These are phyloP conservation scores for Populus ilicifolia DNA, from an alignment of 345 rosid genomes.

Conservation along the genomic window DNA sequence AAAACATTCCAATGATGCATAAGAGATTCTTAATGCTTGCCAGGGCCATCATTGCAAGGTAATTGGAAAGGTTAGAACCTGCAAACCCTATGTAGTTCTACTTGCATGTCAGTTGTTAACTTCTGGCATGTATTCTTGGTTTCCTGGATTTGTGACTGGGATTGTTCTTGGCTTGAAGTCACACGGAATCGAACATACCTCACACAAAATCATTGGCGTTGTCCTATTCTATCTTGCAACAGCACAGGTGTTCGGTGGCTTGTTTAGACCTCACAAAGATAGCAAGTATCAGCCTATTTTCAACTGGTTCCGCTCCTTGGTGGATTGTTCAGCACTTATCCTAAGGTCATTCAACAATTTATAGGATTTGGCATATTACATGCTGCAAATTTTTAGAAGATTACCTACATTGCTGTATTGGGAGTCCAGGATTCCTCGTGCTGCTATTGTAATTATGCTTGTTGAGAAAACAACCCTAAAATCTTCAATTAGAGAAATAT, in stretches of 20 bases:
- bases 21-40: conserved; percentile 27
- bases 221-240: conserved; percentile 19
- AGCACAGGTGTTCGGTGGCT: conserved; percentile 9
- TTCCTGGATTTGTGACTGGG: conserved; percentile 27
- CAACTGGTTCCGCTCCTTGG: conserved; percentile 25
- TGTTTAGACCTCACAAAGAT: conserved; percentile 29
- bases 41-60: conserved; percentile 32
- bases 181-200: neutral
- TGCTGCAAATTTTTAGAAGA: conserved; percentile 2
- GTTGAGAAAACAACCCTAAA: no score
- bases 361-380: conserved; percentile 25
- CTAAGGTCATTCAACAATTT: conserved; percentile 29
- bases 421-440: no score
- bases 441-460: no score
- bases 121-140: conserved; percentile 24
- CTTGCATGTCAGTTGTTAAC: conserved; percentile 25
- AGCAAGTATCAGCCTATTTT: conserved; percentile 30
- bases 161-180: conserved; percentile 17
- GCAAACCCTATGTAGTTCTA: conserved; percentile 36
- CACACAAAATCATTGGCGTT: conserved; percentile 27
- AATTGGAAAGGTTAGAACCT: conserved; percentile 26
- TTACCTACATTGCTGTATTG: no score
- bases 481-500: no score
- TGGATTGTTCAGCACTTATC: conserved; percentile 26
- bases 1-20: neutral